phyloP scores from a whole-genome alignment of 352 stramenopile species.

The Pythium rhizo-oryzae region DNA sequence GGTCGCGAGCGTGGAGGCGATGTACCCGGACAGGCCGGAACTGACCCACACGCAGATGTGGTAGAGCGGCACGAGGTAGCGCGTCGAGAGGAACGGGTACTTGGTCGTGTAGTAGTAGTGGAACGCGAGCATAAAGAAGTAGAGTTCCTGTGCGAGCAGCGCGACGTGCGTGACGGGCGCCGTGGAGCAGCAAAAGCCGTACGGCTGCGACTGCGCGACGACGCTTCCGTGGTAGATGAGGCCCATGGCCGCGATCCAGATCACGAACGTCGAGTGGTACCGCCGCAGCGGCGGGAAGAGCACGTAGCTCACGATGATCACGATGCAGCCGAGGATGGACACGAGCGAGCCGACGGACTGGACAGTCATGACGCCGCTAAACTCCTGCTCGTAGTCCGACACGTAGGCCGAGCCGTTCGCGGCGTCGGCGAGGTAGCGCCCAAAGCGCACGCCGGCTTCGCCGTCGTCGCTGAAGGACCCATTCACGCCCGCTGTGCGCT shows the following conservation, averaged over 20 bases:
- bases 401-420: slow-evolving; percentile 1
- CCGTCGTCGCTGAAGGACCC: neutral
- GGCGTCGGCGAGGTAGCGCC: slow-evolving; percentile 9
- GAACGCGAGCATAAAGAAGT: slow-evolving; percentile 85
- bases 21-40: slow-evolving; percentile 52
- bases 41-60: slow-evolving; percentile 70
- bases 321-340: slow-evolving; percentile 73
- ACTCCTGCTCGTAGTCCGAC: slow-evolving; percentile 42
- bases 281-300: slow-evolving; percentile 82
- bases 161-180: slow-evolving; percentile 69
- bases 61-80: slow-evolving; percentile 69
- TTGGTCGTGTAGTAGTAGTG: slow-evolving; percentile 90
- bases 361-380: slow-evolving; percentile 51
- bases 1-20: slow-evolving; percentile 45
- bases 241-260: slow-evolving; percentile 84
- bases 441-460: slow-evolving; percentile 15
- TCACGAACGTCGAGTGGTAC: slow-evolving; percentile 75
- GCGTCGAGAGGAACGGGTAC: slow-evolving; percentile 81
- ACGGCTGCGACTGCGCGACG: slow-evolving; percentile 52
- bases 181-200: slow-evolving; percentile 60
- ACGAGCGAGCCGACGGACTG: slow-evolving; percentile 60
- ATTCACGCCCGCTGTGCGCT: neutral
- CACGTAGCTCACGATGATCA: slow-evolving; percentile 81
- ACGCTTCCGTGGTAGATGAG: slow-evolving; percentile 81
- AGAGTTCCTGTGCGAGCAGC: slow-evolving; percentile 80